These are phyloP conservation scores for Talaromyces trachyspermus DNA, from an alignment of 495 filamentous ascomycete species.

Conservation along the genomic window DNA sequence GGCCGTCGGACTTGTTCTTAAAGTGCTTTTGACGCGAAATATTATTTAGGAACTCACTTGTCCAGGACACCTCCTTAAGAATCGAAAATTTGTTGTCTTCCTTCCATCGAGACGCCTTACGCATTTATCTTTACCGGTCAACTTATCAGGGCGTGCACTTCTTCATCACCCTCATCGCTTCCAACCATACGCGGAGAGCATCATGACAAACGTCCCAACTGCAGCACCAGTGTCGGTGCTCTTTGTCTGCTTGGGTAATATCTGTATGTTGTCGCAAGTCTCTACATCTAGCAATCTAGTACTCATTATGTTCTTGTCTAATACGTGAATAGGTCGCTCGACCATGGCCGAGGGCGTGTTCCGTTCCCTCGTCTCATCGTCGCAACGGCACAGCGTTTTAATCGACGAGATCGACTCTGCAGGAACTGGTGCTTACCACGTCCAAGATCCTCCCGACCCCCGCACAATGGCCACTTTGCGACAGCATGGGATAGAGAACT, in stretches of 20 bases:
- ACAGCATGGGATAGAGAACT: slow-evolving; percentile 65
- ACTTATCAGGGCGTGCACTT: too few relatives aligned
- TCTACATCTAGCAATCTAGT: background rate
- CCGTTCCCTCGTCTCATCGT: slow-evolving; percentile 54
- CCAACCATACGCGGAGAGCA: too few relatives aligned
- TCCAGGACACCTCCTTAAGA: too few relatives aligned
- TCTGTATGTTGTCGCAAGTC: slow-evolving; percentile 51
- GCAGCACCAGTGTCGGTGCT: slow-evolving; percentile 60
- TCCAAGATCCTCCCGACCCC: slow-evolving; percentile 62
- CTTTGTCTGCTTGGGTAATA: slow-evolving; percentile 96
- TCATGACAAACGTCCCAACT: slow-evolving; percentile 10
- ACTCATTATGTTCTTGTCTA: background rate
- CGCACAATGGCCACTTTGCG: slow-evolving; percentile 79
- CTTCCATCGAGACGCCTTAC: too few relatives aligned
- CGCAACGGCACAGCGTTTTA: slow-evolving; percentile 34
- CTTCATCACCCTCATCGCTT: too few relatives aligned
- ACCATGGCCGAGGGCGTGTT: slow-evolving; percentile 97
- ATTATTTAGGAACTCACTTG: too few relatives aligned
- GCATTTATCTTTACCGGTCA: too few relatives aligned
- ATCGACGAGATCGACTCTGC: slow-evolving; percentile 76
- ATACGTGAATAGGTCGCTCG: slow-evolving; percentile 46
- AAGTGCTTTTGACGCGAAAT: too few relatives aligned
- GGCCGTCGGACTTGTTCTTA: too few relatives aligned
- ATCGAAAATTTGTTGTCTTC: too few relatives aligned
- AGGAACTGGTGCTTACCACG: slow-evolving; percentile 82